Base-by-base conservation (phyloP, 768 basidiomycete genomes). In the Leccinum imitatum region DNA sequence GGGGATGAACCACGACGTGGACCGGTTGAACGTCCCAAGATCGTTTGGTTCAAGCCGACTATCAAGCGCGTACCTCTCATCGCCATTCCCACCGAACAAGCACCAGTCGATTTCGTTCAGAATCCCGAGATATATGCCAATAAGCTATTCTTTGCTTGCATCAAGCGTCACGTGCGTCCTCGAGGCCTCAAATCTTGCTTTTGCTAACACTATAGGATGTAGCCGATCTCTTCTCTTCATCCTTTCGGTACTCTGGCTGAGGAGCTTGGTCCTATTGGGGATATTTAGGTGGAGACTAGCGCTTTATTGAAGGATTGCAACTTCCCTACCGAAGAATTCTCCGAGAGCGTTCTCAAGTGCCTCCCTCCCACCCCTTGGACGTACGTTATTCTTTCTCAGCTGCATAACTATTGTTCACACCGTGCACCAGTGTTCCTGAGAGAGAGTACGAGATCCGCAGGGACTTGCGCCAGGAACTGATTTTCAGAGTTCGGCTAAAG, bases 21-120 rank as follows among this genome's bases (percentile, higher is more conserved):
- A 30, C 86, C 87, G 1, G 86, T 90, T 48, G 93, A 95, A 73
- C 87, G 95, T 44, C 96, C 96, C 63, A 98, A 98, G 82, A 99
- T 99, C 64, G 95, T 99, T 50, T 99, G 97, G 97, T 98, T 99
- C 83, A 96, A 98, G 78, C 97, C 97, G 4, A 98, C 96, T 27
- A 95, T 98, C 79, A 99, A 99, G 75, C 91, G 97, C 59, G 97
- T 99, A 1, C 97, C 97, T 48, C 82, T 98, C 46, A 98, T 99
- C 69, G 97, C 97, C 58, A 99, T 99, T 63, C 96, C 95, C 8
- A 98, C 97, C 7, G 97, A 99, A 69, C 97, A 99, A 75, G 96
- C 97, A 0, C 97, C 97, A 6, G 84, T 82, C 17, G 95, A 98
- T 74, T 99, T 99, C 71, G 87, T 99, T 50, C 93, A 96, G 75